Conservation (phyloP, 257 asterid genomes). For the Solanum pimpinellifolium region DNA sequence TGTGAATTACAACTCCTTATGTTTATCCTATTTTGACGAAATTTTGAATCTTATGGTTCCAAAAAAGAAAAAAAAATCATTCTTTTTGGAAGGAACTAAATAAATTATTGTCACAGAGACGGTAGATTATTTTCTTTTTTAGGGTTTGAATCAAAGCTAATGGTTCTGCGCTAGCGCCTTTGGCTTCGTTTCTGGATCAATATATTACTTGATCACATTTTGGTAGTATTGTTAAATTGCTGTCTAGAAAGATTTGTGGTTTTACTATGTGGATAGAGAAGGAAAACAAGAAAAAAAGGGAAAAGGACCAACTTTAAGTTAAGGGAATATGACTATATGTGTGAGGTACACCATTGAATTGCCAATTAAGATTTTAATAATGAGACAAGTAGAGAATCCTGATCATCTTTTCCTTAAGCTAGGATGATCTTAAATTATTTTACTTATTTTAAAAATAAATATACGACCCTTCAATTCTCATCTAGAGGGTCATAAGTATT, state of each 20-base stretch:
- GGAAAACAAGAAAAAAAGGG: background rate
- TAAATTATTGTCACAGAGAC: background rate
- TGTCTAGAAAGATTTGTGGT: background rate
- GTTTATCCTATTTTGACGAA: background rate
- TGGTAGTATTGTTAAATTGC: background rate
- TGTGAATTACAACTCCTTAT: background rate
- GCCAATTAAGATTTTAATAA: background rate
- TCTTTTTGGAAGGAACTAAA: background rate
- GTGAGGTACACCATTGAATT: background rate
- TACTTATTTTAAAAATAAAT: background rate
- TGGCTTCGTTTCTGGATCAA: background rate
- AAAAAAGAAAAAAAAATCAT: background rate
- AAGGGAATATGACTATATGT: background rate
- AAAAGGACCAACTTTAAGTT: background rate
- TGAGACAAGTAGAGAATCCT: background rate
- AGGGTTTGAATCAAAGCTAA: background rate
- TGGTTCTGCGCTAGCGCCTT: background rate
- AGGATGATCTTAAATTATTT: background rate
- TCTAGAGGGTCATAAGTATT: background rate
- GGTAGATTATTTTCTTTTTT: background rate
- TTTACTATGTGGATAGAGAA: background rate
- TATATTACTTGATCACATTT: background rate
- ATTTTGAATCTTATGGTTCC: background rate
- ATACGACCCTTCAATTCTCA: background rate
- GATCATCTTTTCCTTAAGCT: background rate